A percentile compares a stretch with the other conserved stretches of the same genome.
Conservation (phyloP, 805 yeast genomes). For the Maudiozyma bulderi region DNA sequence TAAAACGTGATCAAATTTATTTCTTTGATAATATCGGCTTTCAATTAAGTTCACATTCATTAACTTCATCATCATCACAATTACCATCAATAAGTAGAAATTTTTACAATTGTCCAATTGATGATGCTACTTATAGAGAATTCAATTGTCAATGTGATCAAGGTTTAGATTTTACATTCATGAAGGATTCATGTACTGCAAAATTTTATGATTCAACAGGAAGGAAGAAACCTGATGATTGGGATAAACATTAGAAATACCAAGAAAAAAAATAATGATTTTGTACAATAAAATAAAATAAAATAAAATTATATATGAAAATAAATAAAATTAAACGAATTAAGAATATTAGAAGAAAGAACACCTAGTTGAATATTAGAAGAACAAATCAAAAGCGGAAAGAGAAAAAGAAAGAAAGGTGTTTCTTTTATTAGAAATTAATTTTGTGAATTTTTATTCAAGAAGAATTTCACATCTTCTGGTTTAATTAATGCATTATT, state of each 20-base stretch:
- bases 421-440: no score
- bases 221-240: conserved; percentile 46
- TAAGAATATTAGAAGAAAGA: not conserved
- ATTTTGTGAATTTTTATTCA: no score
- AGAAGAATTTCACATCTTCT: not conserved
- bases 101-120: conserved; percentile 58
- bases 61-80: conserved; percentile 26
- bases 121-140: conserved; percentile 42
- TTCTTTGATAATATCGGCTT: conserved; percentile 68
- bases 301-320: not conserved
- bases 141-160: conserved; percentile 68
- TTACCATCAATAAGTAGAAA: not conserved
- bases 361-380: no score
- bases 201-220: conserved; percentile 43
- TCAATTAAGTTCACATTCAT: conserved; percentile 45
- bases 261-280: not conserved
- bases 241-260: conserved; percentile 35
- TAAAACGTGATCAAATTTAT: conserved; percentile 49
- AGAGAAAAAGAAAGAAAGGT: no score
- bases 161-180: conserved; percentile 57
- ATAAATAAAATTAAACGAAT: not conserved
- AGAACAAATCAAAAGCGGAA: no score
- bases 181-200: conserved; percentile 53
- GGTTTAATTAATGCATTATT: no score
- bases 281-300: not conserved